Evolutionary conservation across 1,284 basidiomycete genomes (phyloP), one percentile per base, ranked within the genome.

Genomic region (Malassezia pachydermatis): DNA sequence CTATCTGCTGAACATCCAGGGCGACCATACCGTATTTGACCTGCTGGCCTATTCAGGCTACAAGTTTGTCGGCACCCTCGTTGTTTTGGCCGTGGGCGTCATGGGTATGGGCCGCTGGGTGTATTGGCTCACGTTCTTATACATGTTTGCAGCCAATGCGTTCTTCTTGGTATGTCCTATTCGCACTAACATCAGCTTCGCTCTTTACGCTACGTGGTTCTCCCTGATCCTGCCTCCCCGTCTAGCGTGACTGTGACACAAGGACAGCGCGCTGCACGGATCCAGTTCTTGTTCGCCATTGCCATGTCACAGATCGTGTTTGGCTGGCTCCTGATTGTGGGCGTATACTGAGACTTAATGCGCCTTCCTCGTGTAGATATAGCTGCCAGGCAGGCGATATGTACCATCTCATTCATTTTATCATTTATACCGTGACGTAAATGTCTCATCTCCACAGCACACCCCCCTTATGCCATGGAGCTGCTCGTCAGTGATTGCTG

Each of bases 131-230:
- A 77, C 84, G 5, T 94, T 94, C 70, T 55, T 85, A 37, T 94
- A 96, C 74, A 79, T 82, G 13, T 85, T 89, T 72, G 75, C 83
- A 25, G 85, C 90, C 16, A 92, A 90, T 56, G 88, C 84, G 0
- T 92, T 96, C 75, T 96, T 98, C 79, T 76, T 95, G 40, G 86
- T 88, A 63, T 57, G 62, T 40, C 41, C 44, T 14, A 3, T 11
- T 29, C 20, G 19, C 33, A 38, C n/a, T 19, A 24, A 20, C 19
- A 5, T 25, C 65, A 89, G 86, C 80, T 89, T 32, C 86, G 89
- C 44, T 90, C 89, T 4, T 78, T 96, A 22, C 85, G 88, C 48
- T 87, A 87, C 34, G 82, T 94, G 44, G 81, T 94, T 40, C 79
- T 95, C 2, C 88, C 90, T 3, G 79, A 80, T 62, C 76, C 78